These are phyloP conservation scores for Boletus coccyginus DNA, from an alignment of 768 basidiomycete genomes.

Conservation along the genomic window DNA sequence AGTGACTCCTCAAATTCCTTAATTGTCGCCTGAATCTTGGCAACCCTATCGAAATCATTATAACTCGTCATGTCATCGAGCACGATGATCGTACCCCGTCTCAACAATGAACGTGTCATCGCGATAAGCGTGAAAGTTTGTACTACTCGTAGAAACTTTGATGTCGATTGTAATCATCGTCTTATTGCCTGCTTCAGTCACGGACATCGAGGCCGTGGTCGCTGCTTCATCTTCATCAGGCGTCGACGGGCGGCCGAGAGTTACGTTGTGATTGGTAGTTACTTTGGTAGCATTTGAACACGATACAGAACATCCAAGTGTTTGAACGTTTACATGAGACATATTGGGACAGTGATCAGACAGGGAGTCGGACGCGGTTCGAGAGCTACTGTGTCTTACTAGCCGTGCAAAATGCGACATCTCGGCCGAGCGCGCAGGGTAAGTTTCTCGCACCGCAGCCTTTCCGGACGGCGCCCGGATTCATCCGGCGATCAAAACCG, in stretches of 20 bases:
- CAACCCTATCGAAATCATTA: constrained; percentile 84
- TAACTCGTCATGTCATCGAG: constrained; percentile 84
- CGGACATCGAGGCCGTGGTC: constrained; percentile 38
- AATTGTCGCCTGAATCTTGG: constrained; percentile 87
- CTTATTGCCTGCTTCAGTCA: constrained; percentile 57
- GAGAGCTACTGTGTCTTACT: too few relatives aligned
- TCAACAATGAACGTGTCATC: constrained; percentile 77
- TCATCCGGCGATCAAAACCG: too few relatives aligned
- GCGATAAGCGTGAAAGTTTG: constrained; percentile 86
- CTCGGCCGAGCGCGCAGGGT: too few relatives aligned
- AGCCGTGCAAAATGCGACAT: too few relatives aligned
- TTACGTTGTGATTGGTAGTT: constrained; percentile 46
- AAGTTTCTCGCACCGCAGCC: too few relatives aligned
- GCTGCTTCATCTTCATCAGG: constrained; percentile 40
- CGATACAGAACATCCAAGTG: constrained; percentile 78
- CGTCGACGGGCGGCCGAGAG: constrained; percentile 48
- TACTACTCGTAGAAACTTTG: constrained; percentile 79
- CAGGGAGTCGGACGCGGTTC: too few relatives aligned
- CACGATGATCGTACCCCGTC: constrained; percentile 70
- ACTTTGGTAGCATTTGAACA: constrained; percentile 68
- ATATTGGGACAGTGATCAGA: not conserved
- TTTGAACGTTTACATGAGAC: constrained; percentile 24
- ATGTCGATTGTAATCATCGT: constrained; percentile 65
- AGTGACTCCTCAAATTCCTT: constrained; percentile 77
- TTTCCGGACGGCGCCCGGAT: too few relatives aligned